Conservation (phyloP, 805 yeast species). For the Isabelozyma pseudorhagii region DNA sequence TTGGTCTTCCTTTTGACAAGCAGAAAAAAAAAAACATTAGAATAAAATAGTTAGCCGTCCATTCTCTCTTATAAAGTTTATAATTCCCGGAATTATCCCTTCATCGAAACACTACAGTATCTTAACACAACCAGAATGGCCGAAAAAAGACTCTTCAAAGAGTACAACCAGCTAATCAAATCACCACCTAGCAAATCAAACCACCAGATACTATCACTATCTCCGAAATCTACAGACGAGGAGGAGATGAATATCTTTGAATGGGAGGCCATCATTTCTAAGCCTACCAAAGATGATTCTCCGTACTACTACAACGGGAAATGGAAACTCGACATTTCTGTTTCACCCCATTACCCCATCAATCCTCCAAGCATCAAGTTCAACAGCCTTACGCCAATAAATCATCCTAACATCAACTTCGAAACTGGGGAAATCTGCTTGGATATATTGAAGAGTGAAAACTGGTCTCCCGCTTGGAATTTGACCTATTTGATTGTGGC, state of each 20-base stretch:
- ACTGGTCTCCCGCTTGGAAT: constrained; percentile 79
- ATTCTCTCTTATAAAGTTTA: too few species aligned
- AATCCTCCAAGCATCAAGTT: constrained; percentile 58
- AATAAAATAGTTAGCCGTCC: too few species aligned
- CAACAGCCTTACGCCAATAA: constrained; percentile 31
- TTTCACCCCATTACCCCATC: constrained; percentile 53
- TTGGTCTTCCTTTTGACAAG: too few species aligned
- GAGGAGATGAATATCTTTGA: constrained; percentile 35
- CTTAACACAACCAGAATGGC: constrained; percentile 22
- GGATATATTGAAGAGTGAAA: constrained; percentile 53
- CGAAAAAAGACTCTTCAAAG: constrained; percentile 39
- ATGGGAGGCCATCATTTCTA: constrained; percentile 53
- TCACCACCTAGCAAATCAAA: constrained; percentile 23
- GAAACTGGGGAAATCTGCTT: constrained; percentile 67
- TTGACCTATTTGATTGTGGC: constrained; percentile 54
- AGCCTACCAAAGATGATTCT: constrained; percentile 44
- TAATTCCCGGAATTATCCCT: too few species aligned
- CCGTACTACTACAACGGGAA: constrained; percentile 48
- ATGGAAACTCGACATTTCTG: constrained; percentile 47
- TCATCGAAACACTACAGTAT: too few species aligned
- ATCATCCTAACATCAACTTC: constrained; percentile 39
- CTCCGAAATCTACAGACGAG: constrained; percentile 34
- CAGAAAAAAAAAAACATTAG: too few species aligned
- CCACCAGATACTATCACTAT: constrained; percentile 38
- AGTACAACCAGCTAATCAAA: constrained; percentile 29